phyloP scores from a whole-genome alignment of 139 green algal genomes.

The Ettlia oleoabundans region DNA sequence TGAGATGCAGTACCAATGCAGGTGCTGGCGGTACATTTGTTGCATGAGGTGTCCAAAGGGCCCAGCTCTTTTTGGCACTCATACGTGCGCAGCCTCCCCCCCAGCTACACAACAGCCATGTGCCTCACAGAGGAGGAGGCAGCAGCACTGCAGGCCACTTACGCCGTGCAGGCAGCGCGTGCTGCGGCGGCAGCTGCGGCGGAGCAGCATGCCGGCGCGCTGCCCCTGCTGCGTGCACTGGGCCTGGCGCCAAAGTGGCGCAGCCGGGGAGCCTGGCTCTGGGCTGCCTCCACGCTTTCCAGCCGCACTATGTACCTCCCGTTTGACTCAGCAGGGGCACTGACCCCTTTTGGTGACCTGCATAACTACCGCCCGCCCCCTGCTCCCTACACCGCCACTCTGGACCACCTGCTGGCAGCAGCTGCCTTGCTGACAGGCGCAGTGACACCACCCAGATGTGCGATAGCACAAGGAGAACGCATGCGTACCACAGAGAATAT shows the following conservation, averaged over 20 bases:
- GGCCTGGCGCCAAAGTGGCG: constrained; percentile 57
- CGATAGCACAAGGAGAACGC: not conserved
- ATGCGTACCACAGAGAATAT: not conserved
- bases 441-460: not conserved
- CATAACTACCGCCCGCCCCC: constrained; percentile 86
- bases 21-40: constrained; percentile 72
- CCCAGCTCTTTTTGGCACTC: constrained; percentile 60
- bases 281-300: constrained; percentile 71
- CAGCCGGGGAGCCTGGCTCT: constrained; percentile 63
- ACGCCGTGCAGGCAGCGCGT: constrained; percentile 31
- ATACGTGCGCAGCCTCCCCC: constrained; percentile 77
- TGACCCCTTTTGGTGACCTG: constrained; percentile 88
- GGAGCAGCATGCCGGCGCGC: constrained; percentile 44
- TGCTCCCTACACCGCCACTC: constrained; percentile 50
- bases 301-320: constrained; percentile 83
- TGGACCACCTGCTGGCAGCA: not conserved
- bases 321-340: constrained; percentile 67
- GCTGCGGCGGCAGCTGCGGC: constrained; percentile 43
- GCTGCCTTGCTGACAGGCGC: not conserved
- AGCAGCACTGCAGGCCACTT: constrained; percentile 53
- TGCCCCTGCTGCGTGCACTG: constrained; percentile 47
- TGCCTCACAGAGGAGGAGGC: constrained; percentile 45
- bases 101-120: constrained; percentile 59
- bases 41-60: constrained; percentile 69
- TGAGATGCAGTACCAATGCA: too few relatives aligned